phyloP scores from a whole-genome alignment of 345 rosid genomes.

The Noccaea bulbosa region DNA sequence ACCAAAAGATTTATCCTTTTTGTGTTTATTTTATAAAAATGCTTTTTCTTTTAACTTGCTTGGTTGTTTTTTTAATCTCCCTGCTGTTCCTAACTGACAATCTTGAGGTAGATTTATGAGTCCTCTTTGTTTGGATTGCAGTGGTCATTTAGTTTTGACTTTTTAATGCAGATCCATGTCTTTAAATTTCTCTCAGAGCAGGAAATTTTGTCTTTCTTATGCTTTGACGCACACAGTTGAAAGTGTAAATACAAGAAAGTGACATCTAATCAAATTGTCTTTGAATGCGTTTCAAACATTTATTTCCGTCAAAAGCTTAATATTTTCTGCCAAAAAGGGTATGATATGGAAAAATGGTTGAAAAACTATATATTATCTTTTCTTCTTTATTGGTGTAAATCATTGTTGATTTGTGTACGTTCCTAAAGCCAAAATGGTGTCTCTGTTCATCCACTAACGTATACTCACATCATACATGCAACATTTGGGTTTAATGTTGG shows the following conservation, averaged over 20 bases:
- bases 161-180: conserved; percentile 33
- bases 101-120: neutral
- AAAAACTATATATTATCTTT: conserved; percentile 10
- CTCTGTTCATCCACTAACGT: conserved; percentile 27
- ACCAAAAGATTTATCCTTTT: neutral
- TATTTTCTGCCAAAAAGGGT: neutral
- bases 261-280: conserved; percentile 43
- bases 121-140: conserved; percentile 17
- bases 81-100: conserved; percentile 14
- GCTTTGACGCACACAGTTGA: conserved; percentile 18
- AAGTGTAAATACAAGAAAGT: conserved; percentile 29
- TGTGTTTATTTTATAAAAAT: neutral
- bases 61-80: neutral
- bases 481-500: neutral
- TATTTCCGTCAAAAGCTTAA: conserved; percentile 15
- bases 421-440: conserved; percentile 20
- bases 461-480: neutral
- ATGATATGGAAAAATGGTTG: neutral
- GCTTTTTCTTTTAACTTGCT: neutral
- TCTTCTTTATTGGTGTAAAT: conserved; percentile 1
- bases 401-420: conserved; percentile 12
- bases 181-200: conserved; percentile 8
- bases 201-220: conserved; percentile 16
- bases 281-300: conserved; percentile 35
- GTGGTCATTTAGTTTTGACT: conserved; percentile 18